Evolutionary conservation across 805 yeast species (phyloP), one percentile per base, ranked within the genome.

Genomic region (Cyberlindnera mycetangii): DNA sequence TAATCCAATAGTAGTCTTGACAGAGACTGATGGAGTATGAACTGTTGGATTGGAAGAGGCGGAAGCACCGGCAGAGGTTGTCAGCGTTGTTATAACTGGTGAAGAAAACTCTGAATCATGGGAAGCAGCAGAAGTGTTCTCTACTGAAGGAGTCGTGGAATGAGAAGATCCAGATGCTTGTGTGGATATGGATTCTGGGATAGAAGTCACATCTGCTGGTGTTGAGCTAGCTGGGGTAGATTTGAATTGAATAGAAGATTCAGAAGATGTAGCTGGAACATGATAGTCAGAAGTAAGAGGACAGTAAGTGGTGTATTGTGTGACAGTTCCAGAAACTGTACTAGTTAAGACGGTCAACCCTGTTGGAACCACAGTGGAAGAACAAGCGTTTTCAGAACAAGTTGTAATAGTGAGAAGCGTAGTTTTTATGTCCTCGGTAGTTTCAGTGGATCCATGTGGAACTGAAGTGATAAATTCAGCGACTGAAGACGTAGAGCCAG

Each of bases 271-370:
- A 20, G 35, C 30, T 15, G 33, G 14, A n/a, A 35, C 11, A 21
- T 28, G n/a, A 32, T 40, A 18, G 25, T 40, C 24, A 32, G 18
- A 48, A 34, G 61, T 52, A 19, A 59, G 45, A 30, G 73, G 73
- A 48, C 71, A 67, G 62, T 66, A 67, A 7, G 73, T 68, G 15
- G 72, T 67, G 62, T 64, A 74, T 17, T 58, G 54, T 11, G 72
- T 72, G 38, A 39, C 61, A 5, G 49, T 55, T 11, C 36, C 39
- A 11, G 42, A 34, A 7, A 24, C n/a, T 7, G 49, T 45, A 12
- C 42, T 28, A 39, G 39, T 32, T 12, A 32, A 43, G 35, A 68
- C 61, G 30, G 68, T 60, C 16, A 60, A 44, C 7, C 47, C 39
- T 22, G 63, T 59, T n/a, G 54, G 46, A 9, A 62, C 39, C 37